Evolutionary conservation across 805 yeast species (phyloP).

Genomic region (Priceomyces melissophilus): DNA sequence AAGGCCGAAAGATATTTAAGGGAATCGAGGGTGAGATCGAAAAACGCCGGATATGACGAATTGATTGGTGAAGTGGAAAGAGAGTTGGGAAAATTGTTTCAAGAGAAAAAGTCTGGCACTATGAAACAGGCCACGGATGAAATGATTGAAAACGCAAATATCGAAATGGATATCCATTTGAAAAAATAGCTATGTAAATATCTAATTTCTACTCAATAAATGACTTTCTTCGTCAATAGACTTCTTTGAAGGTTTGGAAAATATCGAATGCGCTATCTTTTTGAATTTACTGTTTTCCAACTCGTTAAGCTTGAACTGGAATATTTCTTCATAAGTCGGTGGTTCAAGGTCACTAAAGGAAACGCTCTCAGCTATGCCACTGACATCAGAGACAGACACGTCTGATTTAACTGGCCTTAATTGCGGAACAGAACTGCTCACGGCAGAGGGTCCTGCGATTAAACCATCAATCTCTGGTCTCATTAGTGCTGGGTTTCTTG

Average conservation of each 20-base stretch:
- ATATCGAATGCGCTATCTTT: not conserved
- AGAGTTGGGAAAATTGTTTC: constrained; percentile 56
- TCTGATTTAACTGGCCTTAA: constrained; percentile 23
- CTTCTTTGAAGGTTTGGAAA: constrained; percentile 1
- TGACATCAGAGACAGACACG: constrained; percentile 15
- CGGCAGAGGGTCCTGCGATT: constrained; percentile 27
- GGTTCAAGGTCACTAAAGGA: constrained; percentile 35
- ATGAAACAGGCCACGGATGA: constrained; percentile 3
- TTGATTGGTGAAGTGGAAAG: constrained; percentile 61
- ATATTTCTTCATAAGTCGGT: constrained; percentile 27
- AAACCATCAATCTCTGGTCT: constrained; percentile 31
- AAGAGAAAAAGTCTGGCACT: constrained; percentile 23
- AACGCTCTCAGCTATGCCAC: constrained; percentile 16
- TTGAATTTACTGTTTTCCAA: constrained; percentile 4
- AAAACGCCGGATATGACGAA: constrained; percentile 60
- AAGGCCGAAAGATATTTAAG: constrained; percentile 59
- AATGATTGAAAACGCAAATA: constrained; percentile 9
- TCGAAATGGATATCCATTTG: constrained; percentile 26
- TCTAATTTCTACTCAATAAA: constrained; percentile 1
- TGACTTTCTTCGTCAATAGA: constrained; percentile 4
- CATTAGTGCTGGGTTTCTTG: constrained; percentile 35
- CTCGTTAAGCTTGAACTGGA: constrained; percentile 21
- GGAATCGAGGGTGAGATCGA: constrained; percentile 69
- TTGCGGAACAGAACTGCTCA: constrained; percentile 10
- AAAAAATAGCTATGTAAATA: constrained; percentile 8